phyloP scores from a whole-genome alignment of 2,329 filamentous ascomycete species.

The Pseudogymnoascus sp. region DNA sequence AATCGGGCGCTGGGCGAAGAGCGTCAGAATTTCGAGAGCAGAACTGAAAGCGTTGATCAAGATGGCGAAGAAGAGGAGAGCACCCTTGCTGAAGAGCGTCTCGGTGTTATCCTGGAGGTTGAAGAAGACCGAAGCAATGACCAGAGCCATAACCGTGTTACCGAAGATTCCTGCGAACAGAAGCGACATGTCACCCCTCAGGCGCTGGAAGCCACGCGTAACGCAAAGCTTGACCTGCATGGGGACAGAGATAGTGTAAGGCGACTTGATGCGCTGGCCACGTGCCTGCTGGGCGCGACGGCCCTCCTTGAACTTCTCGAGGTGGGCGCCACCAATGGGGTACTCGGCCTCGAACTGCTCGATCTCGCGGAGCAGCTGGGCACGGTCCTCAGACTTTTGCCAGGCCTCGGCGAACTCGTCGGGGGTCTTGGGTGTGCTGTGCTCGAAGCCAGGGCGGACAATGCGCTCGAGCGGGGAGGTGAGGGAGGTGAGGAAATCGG shows the following conservation, averaged over 20 bases:
- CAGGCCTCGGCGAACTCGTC: conserved; percentile 48
- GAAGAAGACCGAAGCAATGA: conserved; percentile 59
- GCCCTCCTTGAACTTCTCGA: conserved; percentile 35
- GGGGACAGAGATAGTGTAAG: conserved; percentile 70
- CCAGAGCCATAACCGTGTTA: conserved; percentile 46
- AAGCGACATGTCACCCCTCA: conserved; percentile 67
- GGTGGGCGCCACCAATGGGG: conserved; percentile 25
- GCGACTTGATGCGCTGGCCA: conserved; percentile 57
- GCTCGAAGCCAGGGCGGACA: conserved; percentile 47
- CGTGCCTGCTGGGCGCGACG: conserved; percentile 26
- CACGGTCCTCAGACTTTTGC: conserved; percentile 38
- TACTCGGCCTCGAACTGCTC: conserved; percentile 41
- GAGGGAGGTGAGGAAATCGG: conserved; percentile 72
- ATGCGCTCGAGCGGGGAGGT: conserved; percentile 54
- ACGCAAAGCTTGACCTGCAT: conserved; percentile 76
- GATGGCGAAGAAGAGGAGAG: conserved; percentile 60
- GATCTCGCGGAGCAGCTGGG: conserved; percentile 40
- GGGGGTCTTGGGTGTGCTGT: conserved; percentile 46
- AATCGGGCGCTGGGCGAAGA: conserved; percentile 84
- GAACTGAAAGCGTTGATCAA: conserved; percentile 58
- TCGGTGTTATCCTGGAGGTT: conserved; percentile 45
- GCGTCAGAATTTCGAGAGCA: conserved; percentile 64
- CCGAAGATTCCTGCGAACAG: conserved; percentile 41
- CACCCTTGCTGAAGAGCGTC: conserved; percentile 56
- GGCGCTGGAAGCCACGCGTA: conserved; percentile 69